Percentiles rank a stretch among this genome's conserved stretches.
Evolutionary conservation across 805 yeast species (phyloP).

Genomic region (Ogataea saltuana): DNA sequence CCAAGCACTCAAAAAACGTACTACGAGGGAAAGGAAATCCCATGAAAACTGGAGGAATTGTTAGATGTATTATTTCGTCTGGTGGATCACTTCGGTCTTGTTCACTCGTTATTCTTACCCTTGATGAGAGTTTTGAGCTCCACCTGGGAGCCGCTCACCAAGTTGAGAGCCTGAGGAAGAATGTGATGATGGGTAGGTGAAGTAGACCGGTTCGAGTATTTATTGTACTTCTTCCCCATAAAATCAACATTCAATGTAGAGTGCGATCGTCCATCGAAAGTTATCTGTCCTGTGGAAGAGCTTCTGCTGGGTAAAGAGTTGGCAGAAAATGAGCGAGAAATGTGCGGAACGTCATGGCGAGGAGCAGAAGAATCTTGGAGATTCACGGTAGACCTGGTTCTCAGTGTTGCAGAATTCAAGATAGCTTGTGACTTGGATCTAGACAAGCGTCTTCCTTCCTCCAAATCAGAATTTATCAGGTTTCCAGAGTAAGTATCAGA

Average conservation of each 20-base stretch:
- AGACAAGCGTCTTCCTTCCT: constrained; percentile 21
- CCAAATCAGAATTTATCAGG: constrained; percentile 14
- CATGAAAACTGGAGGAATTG: no score
- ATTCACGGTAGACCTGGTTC: constrained; percentile 35
- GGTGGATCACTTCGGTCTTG: not conserved
- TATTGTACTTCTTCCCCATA: constrained; percentile 28
- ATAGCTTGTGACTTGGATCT: constrained; percentile 5
- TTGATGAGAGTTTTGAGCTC: constrained; percentile 22
- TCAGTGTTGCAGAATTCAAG: constrained; percentile 16
- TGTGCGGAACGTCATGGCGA: constrained; percentile 6
- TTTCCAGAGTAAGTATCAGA: constrained; percentile 16
- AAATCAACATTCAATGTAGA: constrained; percentile 20
- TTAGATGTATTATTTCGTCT: not conserved
- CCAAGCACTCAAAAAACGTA: no score
- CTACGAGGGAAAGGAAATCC: no score
- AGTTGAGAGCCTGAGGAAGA: constrained; percentile 9
- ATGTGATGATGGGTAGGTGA: constrained; percentile 12
- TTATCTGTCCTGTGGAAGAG: constrained; percentile 6
- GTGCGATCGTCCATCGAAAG: constrained; percentile 11
- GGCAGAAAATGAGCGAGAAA: constrained; percentile 18
- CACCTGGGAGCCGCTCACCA: constrained; percentile 20
- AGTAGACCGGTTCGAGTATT: constrained; percentile 15
- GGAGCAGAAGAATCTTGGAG: constrained; percentile 22
- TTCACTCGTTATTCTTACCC: constrained; percentile 19
- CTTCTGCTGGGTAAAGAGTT: constrained; percentile 16